Evolutionary conservation across 345 rosid genomes (phyloP).

Genomic region (Eucalyptus pauciflora): DNA sequence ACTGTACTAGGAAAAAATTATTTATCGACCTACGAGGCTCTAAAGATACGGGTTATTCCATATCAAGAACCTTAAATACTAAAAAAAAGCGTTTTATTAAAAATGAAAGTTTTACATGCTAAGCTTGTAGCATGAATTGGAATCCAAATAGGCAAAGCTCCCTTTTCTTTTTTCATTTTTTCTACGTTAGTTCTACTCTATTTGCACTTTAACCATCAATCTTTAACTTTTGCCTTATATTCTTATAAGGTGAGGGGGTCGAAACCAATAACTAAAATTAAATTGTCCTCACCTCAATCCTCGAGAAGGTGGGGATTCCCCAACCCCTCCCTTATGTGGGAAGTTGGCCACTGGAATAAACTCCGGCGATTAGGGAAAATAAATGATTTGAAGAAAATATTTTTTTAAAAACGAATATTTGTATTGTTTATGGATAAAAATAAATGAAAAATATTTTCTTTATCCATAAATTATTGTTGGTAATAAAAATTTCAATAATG

Average conservation of each 20-base stretch:
- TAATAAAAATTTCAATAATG: too few relatives aligned
- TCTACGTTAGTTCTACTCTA: too few relatives aligned
- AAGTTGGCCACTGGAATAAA: too few relatives aligned
- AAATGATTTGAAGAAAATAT: neutral
- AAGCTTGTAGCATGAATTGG: neutral
- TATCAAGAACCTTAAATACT: neutral
- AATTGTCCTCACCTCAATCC: accelerated
- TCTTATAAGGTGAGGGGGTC: too few relatives aligned
- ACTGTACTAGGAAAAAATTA: neutral
- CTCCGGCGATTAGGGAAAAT: neutral
- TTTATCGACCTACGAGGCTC: neutral
- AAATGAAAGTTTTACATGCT: neutral
- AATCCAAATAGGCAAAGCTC: neutral
- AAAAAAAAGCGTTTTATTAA: neutral
- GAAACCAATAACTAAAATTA: too few relatives aligned
- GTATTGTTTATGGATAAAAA: neutral
- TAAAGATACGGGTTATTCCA: neutral
- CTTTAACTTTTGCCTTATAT: too few relatives aligned
- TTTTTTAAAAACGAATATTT: neutral
- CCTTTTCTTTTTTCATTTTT: too few relatives aligned
- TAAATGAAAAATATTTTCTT: neutral
- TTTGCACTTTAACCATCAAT: too few relatives aligned
- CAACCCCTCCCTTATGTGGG: too few relatives aligned
- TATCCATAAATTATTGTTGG: neutral
- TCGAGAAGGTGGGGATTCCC: too few relatives aligned